Conservation (phyloP, 2,329 filamentous ascomycete species). For the Aspergillus versicolor region DNA sequence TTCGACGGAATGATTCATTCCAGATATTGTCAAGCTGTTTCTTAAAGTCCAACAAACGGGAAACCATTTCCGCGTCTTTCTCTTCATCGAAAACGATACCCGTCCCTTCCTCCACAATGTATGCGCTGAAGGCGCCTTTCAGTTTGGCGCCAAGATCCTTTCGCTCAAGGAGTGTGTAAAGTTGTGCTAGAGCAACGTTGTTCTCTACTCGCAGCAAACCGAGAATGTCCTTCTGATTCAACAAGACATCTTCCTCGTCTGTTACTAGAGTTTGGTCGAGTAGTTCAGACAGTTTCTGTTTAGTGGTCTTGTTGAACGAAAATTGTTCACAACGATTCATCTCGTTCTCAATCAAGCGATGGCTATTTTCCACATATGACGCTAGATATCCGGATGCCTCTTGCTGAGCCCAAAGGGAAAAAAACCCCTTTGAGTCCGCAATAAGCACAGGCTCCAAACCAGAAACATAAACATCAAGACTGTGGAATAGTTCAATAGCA, state of each 20-base stretch:
- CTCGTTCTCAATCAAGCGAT: slow-evolving; percentile 69
- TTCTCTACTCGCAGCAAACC: slow-evolving; percentile 72
- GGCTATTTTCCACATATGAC: slow-evolving; percentile 71
- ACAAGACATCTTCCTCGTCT: slow-evolving; percentile 64
- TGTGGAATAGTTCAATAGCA: slow-evolving; percentile 77
- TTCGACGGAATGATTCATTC: slow-evolving; percentile 70
- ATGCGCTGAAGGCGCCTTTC: slow-evolving; percentile 71
- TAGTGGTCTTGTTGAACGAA: slow-evolving; percentile 79
- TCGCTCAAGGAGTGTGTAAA: slow-evolving; percentile 76
- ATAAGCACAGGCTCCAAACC: slow-evolving; percentile 78
- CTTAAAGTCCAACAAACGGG: slow-evolving; percentile 78
- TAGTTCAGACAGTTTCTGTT: slow-evolving; percentile 69
- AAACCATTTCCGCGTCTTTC: slow-evolving; percentile 80
- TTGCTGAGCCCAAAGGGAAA: slow-evolving; percentile 67
- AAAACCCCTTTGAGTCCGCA: slow-evolving; percentile 64
- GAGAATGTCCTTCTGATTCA: slow-evolving; percentile 66
- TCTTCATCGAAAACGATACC: slow-evolving; percentile 77
- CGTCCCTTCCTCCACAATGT: slow-evolving; percentile 74
- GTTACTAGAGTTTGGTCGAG: slow-evolving; percentile 73
- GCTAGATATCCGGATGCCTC: slow-evolving; percentile 66
- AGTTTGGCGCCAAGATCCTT: slow-evolving; percentile 69
- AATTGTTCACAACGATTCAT: slow-evolving; percentile 74
- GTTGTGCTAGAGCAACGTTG: slow-evolving; percentile 66
- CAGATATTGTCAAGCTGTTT: slow-evolving; percentile 74
- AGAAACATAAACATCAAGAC: slow-evolving; percentile 76